Base-by-base conservation (phyloP, 2,329 filamentous ascomycete species). In the Verticillium dahliae region DNA sequence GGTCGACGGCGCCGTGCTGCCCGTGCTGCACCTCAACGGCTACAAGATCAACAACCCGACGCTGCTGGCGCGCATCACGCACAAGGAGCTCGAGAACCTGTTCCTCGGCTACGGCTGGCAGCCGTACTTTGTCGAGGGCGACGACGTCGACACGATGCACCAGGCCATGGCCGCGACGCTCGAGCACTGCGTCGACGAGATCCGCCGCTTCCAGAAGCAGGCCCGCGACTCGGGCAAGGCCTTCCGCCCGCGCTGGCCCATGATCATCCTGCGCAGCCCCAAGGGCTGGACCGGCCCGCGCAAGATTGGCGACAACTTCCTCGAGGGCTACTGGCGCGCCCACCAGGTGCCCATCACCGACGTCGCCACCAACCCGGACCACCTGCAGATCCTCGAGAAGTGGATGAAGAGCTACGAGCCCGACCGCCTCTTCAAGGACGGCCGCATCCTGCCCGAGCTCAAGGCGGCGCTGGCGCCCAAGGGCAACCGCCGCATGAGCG, bases 41-140 rank as follows among this genome's bases (percentile, higher is more conserved):
- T 93, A 92, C 81, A 93, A 93, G 80, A 92, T 92, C 78, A 90
- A 91, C 78, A 91, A 91, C 73, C 89, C 89, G 9, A 92, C 87
- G 5, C 71, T 93, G 0, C 82, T 92, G 15, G 86, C 90, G 14
- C 85, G 90, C 66, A 88, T 93, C 69, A 84, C 85, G 54, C 89
- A 92, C 71, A 84, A 89, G 64, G 90, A 93, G 74, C 80, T 93
- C 6, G 82, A 86, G 67, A 77, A 81, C 31, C 79, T 93, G 18
- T 90, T 93, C 73, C 65, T 84, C 52, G 90, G 90, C 35, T 92
- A 92, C 69, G 90, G 90, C 66, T 93, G 88, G 86, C 84, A 86
- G 57, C 90, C 90, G 9, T 92, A 91, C 74, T 91, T 92, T 68
- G 90, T 93, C 57, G 89, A 92, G 70, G 90, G 90, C 57, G 85